These are phyloP conservation scores for Dalechampia spathulata DNA, from an alignment of 441 rosid genomes.

Conservation along the genomic window DNA sequence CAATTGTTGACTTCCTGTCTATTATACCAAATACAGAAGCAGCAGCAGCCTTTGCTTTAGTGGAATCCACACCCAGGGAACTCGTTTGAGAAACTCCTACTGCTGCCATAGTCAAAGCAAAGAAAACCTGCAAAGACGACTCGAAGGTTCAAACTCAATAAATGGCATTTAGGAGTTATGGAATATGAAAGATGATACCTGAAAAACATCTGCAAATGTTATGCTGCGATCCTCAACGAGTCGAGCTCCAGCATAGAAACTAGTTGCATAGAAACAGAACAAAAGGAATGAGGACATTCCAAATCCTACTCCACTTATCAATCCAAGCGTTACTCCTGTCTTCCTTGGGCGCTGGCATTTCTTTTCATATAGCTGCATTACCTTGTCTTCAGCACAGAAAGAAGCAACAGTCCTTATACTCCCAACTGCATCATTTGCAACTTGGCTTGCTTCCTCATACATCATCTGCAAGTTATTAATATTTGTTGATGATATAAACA, in stretches of 20 bases:
- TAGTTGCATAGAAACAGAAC: conserved; percentile 45
- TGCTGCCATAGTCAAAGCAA: conserved; percentile 55
- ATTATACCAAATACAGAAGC: conserved; percentile 59
- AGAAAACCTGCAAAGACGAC: conserved; percentile 53
- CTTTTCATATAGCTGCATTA: conserved; percentile 49
- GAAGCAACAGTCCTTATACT: conserved; percentile 85
- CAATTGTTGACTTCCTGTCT: conserved; percentile 49
- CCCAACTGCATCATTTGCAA: conserved; percentile 77
- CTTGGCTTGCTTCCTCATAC: conserved; percentile 88
- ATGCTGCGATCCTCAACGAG: conserved; percentile 46
- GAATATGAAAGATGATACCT: conserved; percentile 22
- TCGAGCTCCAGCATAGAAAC: conserved; percentile 76
- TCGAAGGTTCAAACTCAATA: not conserved
- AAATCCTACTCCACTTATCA: conserved; percentile 58
- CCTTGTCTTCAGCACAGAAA: conserved; percentile 76
- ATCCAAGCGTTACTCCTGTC: conserved; percentile 55
- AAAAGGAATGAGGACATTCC: conserved; percentile 59
- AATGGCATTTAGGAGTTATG: not conserved
- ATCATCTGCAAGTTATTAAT: conserved; percentile 41
- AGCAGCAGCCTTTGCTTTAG: conserved; percentile 54
- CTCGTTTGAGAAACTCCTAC: conserved; percentile 57
- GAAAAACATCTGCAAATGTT: conserved; percentile 54
- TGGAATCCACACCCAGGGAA: conserved; percentile 48
- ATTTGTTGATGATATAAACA: too few species aligned
- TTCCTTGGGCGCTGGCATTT: conserved; percentile 66